Evolutionary conservation across 306 rosid genomes (phyloP).

Genomic region (Oxytropis ochrocephala): DNA sequence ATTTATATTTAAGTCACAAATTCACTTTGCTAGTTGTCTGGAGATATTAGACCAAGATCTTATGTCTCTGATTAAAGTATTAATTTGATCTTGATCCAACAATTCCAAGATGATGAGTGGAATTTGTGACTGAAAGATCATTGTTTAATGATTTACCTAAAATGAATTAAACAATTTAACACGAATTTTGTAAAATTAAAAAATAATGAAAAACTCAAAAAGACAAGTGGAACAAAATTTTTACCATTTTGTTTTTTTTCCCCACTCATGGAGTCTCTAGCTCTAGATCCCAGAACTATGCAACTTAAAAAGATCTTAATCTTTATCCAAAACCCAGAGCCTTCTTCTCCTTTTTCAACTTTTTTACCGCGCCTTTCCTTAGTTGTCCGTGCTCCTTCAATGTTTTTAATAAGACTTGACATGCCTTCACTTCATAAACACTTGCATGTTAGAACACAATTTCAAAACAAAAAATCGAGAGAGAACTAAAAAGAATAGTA

Average conservation of each 20-base stretch:
- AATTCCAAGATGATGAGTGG: not conserved
- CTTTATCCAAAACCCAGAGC: slow-evolving; percentile 35
- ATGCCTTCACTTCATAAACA: slow-evolving; percentile 4
- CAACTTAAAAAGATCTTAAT: slow-evolving; percentile 38
- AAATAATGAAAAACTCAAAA: not conserved
- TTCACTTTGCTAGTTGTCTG: not conserved
- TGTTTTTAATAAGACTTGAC: slow-evolving; percentile 19
- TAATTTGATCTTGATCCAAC: not conserved
- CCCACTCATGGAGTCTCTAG: slow-evolving; percentile 12
- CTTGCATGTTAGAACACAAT: not conserved
- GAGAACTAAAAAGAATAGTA: not conserved
- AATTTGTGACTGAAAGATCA: not conserved
- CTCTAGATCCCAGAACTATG: slow-evolving; percentile 24
- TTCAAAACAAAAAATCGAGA: not conserved
- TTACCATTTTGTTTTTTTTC: slow-evolving; percentile 28
- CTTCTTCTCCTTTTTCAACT: slow-evolving; percentile 1
- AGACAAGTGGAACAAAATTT: not conserved
- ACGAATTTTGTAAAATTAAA: not conserved
- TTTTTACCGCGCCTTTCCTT: slow-evolving; percentile 19
- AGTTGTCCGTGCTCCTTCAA: slow-evolving; percentile 14
- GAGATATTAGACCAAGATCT: not conserved
- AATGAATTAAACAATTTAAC: not conserved
- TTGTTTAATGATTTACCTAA: too few relatives aligned
- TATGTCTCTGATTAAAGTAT: not conserved
- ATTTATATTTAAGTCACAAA: not conserved